These are phyloP conservation scores for Pseudocercospora fuligena DNA, from an alignment of 2,329 filamentous ascomycete species.

Conservation along the genomic window DNA sequence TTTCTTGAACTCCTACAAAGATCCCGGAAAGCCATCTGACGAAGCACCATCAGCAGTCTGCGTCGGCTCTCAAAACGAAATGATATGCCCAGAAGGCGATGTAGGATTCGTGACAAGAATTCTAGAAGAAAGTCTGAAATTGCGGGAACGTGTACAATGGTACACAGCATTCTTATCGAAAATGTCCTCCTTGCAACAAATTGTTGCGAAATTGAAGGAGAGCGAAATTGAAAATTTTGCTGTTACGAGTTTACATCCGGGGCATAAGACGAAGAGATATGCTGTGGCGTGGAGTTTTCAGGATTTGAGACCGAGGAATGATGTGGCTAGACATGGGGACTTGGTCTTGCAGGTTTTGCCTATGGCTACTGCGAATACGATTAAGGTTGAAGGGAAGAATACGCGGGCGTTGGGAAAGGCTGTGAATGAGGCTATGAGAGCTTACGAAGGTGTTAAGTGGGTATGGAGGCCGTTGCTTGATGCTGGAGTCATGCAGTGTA, in stretches of 20 bases:
- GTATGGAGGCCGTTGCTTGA: constrained; percentile 61
- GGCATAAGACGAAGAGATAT: constrained; percentile 81
- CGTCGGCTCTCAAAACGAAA: constrained; percentile 80
- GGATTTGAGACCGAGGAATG: constrained; percentile 64
- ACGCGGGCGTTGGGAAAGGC: constrained; percentile 42
- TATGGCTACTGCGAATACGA: constrained; percentile 56
- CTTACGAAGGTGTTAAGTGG: constrained; percentile 66
- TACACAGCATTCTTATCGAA: constrained; percentile 93
- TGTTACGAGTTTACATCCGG: constrained; percentile 78
- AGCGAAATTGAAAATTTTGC: constrained; percentile 75
- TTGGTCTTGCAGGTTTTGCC: constrained; percentile 39
- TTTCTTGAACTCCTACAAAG: constrained; percentile 61
- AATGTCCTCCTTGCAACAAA: constrained; percentile 65
- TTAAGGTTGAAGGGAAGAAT: constrained; percentile 40
- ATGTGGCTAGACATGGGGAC: constrained; percentile 38
- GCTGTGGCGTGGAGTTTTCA: constrained; percentile 86
- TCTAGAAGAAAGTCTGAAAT: constrained; percentile 67
- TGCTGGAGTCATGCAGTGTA: constrained; percentile 66
- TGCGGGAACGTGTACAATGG: constrained; percentile 73
- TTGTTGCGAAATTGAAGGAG: constrained; percentile 64
- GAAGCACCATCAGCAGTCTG: constrained; percentile 70
- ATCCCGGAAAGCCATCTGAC: background rate
- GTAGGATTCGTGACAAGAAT: constrained; percentile 74
- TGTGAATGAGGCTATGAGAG: constrained; percentile 56
- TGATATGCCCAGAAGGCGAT: constrained; percentile 78